Evolutionary conservation across 176 grass and related monocot species (phyloP).

Genomic region (Oryza glumipatula): DNA sequence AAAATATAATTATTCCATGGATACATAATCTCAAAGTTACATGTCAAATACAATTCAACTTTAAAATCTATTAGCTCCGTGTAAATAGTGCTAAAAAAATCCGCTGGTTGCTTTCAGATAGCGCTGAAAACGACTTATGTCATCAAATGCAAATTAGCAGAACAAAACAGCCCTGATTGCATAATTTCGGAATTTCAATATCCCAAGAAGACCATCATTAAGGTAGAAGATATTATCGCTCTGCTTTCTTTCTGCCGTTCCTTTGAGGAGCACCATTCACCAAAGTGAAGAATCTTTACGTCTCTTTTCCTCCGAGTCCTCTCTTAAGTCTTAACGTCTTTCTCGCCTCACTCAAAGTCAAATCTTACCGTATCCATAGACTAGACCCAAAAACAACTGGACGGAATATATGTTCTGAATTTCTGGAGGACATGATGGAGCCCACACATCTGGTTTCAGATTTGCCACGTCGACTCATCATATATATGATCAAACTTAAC

Average conservation of each 20-base stretch:
- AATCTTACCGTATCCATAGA: slow-evolving; percentile 45
- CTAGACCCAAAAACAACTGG: slow-evolving; percentile 23
- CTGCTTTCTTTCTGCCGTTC: background rate
- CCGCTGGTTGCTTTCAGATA: too few relatives aligned
- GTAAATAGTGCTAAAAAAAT: too few relatives aligned
- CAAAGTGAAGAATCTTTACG: slow-evolving; percentile 25
- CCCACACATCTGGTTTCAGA: background rate
- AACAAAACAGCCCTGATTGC: background rate
- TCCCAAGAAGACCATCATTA: background rate
- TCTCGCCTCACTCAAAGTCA: background rate
- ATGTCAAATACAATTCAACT: background rate
- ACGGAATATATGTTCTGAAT: slow-evolving; percentile 29
- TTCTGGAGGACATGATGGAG: background rate
- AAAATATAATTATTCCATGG: background rate
- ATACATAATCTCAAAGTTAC: too few relatives aligned
- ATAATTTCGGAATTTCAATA: slow-evolving; percentile 25
- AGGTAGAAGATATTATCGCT: background rate
- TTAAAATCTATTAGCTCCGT: background rate
- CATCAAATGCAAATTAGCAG: background rate
- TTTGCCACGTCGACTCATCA: background rate
- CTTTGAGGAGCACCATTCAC: slow-evolving; percentile 26
- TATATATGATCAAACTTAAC: background rate
- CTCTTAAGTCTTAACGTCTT: slow-evolving; percentile 8
- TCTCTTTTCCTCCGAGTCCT: background rate
- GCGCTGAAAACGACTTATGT: background rate